phyloP scores from a whole-genome alignment of 2,329 filamentous ascomycete genomes.

The Cryphonectria naterciae region DNA sequence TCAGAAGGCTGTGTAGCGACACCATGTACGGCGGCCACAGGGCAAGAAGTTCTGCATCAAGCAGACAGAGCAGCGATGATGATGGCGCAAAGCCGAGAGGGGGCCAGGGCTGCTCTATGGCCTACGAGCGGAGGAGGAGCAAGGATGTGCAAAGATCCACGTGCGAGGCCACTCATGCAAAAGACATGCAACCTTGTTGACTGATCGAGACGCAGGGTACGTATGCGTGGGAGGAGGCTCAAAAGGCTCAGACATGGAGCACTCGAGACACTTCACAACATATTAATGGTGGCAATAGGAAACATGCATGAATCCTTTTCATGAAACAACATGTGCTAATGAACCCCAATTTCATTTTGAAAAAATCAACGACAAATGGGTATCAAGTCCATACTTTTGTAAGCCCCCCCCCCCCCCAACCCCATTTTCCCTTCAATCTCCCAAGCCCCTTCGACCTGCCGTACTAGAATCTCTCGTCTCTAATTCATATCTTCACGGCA shows the following conservation, averaged over 20 bases:
- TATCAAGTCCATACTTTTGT: conserved; percentile 19
- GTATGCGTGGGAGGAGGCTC: neutral
- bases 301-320: neutral
- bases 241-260: neutral
- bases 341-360: neutral
- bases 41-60: neutral
- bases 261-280: neutral
- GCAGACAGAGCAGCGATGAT: neutral
- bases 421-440: neutral
- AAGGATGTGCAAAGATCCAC: neutral
- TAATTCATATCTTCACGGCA: neutral
- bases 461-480: neutral
- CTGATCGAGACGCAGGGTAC: neutral
- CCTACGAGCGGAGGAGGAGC: neutral
- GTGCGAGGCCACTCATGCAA: neutral
- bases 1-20: neutral
- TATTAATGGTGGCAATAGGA: neutral
- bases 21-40: neutral
- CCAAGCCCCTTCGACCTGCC: neutral
- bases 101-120: neutral
- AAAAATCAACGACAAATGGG: conserved; percentile 15
- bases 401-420: neutral
- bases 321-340: neutral
- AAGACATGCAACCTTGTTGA: neutral
- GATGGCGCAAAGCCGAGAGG: neutral